Conservation (phyloP, 805 yeast species). For the Saccharomyces jurei region DNA sequence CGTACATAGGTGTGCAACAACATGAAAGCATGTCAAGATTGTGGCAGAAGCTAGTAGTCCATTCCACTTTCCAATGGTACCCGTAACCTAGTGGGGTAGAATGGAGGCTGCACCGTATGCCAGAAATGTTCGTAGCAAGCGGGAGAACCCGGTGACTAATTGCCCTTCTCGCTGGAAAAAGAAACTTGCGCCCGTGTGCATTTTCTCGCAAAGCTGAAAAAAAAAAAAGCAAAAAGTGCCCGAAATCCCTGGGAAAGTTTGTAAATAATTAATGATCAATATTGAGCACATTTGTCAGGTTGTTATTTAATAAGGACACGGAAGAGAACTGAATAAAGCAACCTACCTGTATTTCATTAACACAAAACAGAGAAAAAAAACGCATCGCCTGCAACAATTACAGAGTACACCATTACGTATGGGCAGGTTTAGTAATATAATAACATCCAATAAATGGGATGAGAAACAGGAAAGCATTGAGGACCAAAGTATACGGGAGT, state of each 20-base stretch:
- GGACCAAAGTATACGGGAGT: background rate
- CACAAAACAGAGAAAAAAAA: background rate
- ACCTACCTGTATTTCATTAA: background rate
- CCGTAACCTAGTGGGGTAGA: background rate
- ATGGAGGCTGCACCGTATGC: background rate
- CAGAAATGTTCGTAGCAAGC: background rate
- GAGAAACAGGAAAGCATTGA: background rate
- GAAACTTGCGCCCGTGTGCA: background rate
- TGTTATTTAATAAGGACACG: background rate
- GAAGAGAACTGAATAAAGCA: background rate
- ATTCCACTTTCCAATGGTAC: background rate
- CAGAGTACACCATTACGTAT: background rate
- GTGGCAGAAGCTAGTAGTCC: background rate
- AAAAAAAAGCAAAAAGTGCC: background rate
- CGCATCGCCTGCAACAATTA: background rate
- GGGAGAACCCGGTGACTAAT: background rate
- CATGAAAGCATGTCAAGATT: background rate
- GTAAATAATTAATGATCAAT: background rate
- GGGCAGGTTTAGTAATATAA: constrained; percentile 7
- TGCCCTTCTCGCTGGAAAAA: background rate
- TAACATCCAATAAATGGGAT: constrained; percentile 6
- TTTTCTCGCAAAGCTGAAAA: background rate
- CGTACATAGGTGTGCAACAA: no score
- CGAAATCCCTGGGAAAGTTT: background rate
- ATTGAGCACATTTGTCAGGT: background rate